A percentile compares a stretch with the other conserved stretches of the same genome.
Conservation (phyloP, 768 basidiomycete genomes). For the Tylopilus rubrobrunneus region DNA sequence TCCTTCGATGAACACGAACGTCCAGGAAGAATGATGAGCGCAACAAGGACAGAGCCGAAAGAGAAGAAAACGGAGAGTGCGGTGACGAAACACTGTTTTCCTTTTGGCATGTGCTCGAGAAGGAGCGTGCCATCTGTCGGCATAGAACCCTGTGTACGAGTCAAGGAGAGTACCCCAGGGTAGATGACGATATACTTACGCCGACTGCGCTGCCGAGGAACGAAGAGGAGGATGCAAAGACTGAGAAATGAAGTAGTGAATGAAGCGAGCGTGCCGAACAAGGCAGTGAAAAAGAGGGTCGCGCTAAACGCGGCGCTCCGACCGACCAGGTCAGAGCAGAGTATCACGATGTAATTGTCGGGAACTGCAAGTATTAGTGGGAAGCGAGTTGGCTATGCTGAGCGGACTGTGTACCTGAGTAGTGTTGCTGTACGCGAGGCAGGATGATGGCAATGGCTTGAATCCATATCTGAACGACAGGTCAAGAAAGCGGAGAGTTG, state of each 20-base stretch:
- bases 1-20: slow-evolving; percentile 55
- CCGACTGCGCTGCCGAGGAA: slow-evolving; percentile 91
- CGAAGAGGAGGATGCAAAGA: slow-evolving; percentile 75
- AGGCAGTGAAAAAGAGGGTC: slow-evolving; percentile 83
- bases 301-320: slow-evolving; percentile 88
- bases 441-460: slow-evolving; percentile 89
- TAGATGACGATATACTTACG: slow-evolving; percentile 44
- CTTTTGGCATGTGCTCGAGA: slow-evolving; percentile 87
- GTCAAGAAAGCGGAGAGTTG: slow-evolving; percentile 24
- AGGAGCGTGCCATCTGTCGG: slow-evolving; percentile 94
- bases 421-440: slow-evolving; percentile 93
- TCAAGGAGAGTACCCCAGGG: not conserved
- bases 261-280: slow-evolving; percentile 83
- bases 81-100: slow-evolving; percentile 90
- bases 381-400: slow-evolving; percentile 7
- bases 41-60: slow-evolving; percentile 83
- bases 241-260: slow-evolving; percentile 63
- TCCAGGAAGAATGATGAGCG: slow-evolving; percentile 72
- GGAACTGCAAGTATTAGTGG: slow-evolving; percentile 45
- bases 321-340: slow-evolving; percentile 88
- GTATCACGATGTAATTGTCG: slow-evolving; percentile 69
- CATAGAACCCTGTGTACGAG: slow-evolving; percentile 71
- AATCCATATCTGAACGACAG: slow-evolving; percentile 76
- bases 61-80: slow-evolving; percentile 93
- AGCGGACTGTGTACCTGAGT: slow-evolving; percentile 49